Base-by-base conservation (phyloP, 352 stramenopile genomes). In the Pythium biforme region DNA sequence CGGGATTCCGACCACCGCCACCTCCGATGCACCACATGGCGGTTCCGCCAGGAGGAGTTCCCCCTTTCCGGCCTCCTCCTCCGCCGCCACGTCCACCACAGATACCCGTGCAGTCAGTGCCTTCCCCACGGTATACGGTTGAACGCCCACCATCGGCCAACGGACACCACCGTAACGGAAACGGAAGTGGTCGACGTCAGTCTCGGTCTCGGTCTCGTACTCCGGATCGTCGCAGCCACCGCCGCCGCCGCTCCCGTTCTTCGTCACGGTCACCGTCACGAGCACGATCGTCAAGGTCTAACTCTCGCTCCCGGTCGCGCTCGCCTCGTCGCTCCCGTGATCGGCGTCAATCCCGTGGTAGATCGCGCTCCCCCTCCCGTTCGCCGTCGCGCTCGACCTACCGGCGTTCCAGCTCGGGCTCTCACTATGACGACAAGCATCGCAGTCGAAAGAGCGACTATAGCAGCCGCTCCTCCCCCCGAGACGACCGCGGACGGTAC, bases 251-350 rank as follows among this genome's bases (percentile, higher is more conserved):
- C 10, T 49, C 70, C 19, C 71, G 62, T 29, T 80, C 71, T 23
- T 70, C 27, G 31, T 72, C 70, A 6, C 60, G 62, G 12, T 43
- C 37, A n/a, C 37, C 37, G 14, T 43, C 37, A 17, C 59, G 4
- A 47, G 39, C 12, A 59, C 62, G 15, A 12, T 27, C 70, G 3
- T 76, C 68, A 2, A 62, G 62, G 3, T 86, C 76, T 17, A 73
- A 57, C 0, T 90, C 62, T 6, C 57, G 43, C 29, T 74, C 70
- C 4, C 63, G 67, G 10, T 74, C 70, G 10, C 65, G 69, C 14
- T 76, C 67, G 1, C 55, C 59, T n/a, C 70, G 54, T 37, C 83
- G 75, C 8, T 51, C 46, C 17, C 67, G 45, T 58, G 58, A 58
- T 26, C 17, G 58, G 26, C 64, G 52, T 23, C 82, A 72, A 10